phyloP scores from a whole-genome alignment of 768 basidiomycete species.

The Mycena vitilis region DNA sequence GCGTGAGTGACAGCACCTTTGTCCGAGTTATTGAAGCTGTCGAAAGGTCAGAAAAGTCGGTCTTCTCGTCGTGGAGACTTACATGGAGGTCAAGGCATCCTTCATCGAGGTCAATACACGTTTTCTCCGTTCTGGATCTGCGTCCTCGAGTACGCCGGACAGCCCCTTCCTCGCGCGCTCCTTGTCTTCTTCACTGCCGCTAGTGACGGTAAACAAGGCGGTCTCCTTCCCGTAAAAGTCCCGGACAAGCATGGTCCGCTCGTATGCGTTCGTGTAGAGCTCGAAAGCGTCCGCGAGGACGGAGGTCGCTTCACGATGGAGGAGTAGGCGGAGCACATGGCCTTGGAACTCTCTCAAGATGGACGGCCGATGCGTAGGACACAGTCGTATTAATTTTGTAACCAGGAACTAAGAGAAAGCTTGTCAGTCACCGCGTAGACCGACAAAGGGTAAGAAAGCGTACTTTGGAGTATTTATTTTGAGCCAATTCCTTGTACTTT shows the following conservation, averaged over 20 bases:
- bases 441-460: constrained; percentile 20
- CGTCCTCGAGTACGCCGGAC: constrained; percentile 71
- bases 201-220: constrained; percentile 69
- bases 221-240: constrained; percentile 95
- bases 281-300: constrained; percentile 92
- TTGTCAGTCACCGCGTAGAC: neutral
- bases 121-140: constrained; percentile 71
- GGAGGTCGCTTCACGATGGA: constrained; percentile 86
- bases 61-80: constrained; percentile 41
- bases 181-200: constrained; percentile 70
- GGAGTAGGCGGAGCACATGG: constrained; percentile 78
- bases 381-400: constrained; percentile 80
- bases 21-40: constrained; percentile 90
- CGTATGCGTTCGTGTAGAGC: constrained; percentile 86
- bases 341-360: constrained; percentile 86
- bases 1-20: constrained; percentile 90
- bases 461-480: constrained; percentile 93
- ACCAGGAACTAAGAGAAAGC: constrained; percentile 73
- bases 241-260: constrained; percentile 81
- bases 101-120: constrained; percentile 77
- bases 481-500: constrained; percentile 78
- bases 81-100: constrained; percentile 83
- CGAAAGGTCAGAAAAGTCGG: constrained; percentile 2
- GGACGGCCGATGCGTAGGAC: constrained; percentile 77
- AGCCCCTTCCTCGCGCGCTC: constrained; percentile 76